Base-by-base conservation (phyloP, 2,329 filamentous ascomycete species). In the Fusarium pseudograminearum region DNA sequence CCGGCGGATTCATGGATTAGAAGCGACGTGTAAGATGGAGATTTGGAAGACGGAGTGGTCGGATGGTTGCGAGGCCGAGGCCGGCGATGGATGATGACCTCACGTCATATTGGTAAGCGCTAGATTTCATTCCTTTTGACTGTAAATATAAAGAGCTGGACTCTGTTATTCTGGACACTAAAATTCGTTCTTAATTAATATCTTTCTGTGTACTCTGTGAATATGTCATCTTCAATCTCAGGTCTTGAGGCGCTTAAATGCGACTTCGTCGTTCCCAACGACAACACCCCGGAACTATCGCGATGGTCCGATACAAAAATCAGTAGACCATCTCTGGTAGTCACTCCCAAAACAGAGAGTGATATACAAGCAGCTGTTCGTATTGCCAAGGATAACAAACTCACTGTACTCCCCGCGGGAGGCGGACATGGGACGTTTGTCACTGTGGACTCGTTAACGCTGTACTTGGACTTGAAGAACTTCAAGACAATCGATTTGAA, bases 261-360 rank as follows among this genome's bases (percentile, higher is more conserved):
- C 42, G 45, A 62, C 3, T 65, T 52, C n/a, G 12, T 45, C 1
- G 7, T 57, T 12, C 31, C 53, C 0, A 15, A 48, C 9, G 28
- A 20, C 1, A 36, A 34, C 12, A 46, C 52, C 15, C 22, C 20
- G 1, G 34, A 26, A 5, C 40, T 73, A 2, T 54, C 71, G 0
- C 75, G 79, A 1, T 81, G 79, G 79, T 79, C 79, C 0, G 73
- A 78, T 38, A 64, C 65, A 0, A 54, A 72, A 5, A 48, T 80
- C 16, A 3, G 15, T 0, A 59, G 41, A 0, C 79, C 78, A 2
- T 73, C 76, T 11, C 54, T 79, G 1, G 59, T 80, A 28, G 65
- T 77, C 5, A 71, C 55, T 0, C 79, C 80, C 2, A 54, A 72
- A 3, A 69, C 51, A 0, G 76, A 78, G 15, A 9, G 69, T 1